Percentiles rank a stretch among this genome's conserved stretches.
Evolutionary conservation across 2,329 filamentous ascomycete genomes (phyloP).

Genomic region (Knoxdaviesia proteae): DNA sequence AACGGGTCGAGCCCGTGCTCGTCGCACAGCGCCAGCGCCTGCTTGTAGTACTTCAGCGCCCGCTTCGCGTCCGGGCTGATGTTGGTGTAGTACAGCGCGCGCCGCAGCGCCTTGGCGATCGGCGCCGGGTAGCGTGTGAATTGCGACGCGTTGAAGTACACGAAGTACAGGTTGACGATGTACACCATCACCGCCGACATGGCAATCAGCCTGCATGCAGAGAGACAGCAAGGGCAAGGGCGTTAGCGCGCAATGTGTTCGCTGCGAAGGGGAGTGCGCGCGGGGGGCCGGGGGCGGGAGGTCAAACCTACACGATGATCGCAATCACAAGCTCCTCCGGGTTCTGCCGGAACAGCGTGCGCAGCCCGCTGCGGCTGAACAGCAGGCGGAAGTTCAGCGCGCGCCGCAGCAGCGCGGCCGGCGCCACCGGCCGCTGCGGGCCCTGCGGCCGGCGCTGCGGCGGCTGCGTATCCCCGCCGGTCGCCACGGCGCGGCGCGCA

Average conservation of each 20-base stretch:
- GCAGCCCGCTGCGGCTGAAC: conserved; percentile 12
- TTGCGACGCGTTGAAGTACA: conserved; percentile 31
- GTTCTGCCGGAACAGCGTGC: conserved; percentile 17
- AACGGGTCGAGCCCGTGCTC: conserved; percentile 68
- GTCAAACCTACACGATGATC: conserved; percentile 16
- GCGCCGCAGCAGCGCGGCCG: conserved; percentile 12
- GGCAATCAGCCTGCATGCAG: conserved; percentile 15
- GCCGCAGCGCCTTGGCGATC: conserved; percentile 58
- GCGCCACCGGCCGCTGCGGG: neutral
- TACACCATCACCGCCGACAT: conserved; percentile 15
- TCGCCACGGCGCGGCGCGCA: no score
- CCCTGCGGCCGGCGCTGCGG: no score
- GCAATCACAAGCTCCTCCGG: conserved; percentile 22
- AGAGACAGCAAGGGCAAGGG: neutral
- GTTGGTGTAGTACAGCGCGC: conserved; percentile 74
- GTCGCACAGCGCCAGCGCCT: conserved; percentile 53
- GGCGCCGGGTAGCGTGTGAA: conserved; percentile 43
- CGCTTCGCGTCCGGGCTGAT: conserved; percentile 51
- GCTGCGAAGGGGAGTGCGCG: no score
- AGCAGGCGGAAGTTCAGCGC: conserved; percentile 15
- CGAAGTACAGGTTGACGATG: conserved; percentile 24
- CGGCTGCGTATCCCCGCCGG: no score
- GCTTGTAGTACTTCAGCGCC: conserved; percentile 66
- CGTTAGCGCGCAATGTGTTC: no score
- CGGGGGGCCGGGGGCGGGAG: no score